phyloP scores from a whole-genome alignment of 2,329 filamentous ascomycete species.

The Fusarium sp. region DNA sequence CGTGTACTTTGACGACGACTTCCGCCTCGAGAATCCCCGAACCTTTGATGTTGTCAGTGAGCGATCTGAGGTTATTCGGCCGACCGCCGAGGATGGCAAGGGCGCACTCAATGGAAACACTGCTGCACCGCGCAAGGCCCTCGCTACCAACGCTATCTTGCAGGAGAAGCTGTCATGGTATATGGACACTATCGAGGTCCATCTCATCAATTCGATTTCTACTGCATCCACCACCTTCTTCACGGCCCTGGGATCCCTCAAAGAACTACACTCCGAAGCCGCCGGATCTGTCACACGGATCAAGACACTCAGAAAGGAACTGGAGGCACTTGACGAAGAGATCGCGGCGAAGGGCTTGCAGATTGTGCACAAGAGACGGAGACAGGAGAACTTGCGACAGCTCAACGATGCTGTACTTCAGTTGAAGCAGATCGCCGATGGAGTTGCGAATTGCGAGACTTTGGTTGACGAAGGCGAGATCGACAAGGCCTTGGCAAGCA shows the following conservation, averaged over 20 bases:
- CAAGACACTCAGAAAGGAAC: constrained; percentile 81
- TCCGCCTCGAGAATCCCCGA: constrained; percentile 93
- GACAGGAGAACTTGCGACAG: constrained; percentile 86
- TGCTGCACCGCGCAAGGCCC: constrained; percentile 77
- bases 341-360: constrained; percentile 88
- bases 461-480: constrained; percentile 87
- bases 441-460: constrained; percentile 80
- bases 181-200: constrained; percentile 98
- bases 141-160: constrained; percentile 95
- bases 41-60: constrained; percentile 98
- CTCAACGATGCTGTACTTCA: constrained; percentile 87
- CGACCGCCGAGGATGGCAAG: constrained; percentile 68
- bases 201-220: constrained; percentile 95
- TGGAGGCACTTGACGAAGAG: constrained; percentile 85
- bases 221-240: constrained; percentile 97
- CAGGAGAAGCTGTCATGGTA: constrained; percentile 99
- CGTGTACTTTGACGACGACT: constrained; percentile 95
- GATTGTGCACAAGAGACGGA: constrained; percentile 84
- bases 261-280: constrained; percentile 91
- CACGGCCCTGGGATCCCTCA: constrained; percentile 88
- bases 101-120: constrained; percentile 68
- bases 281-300: constrained; percentile 92
- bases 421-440: constrained; percentile 81
- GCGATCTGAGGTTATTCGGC: constrained; percentile 91
- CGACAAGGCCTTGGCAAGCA: constrained; percentile 80